Evolutionary conservation across 306 rosid species (phyloP).

Genomic region (Delonix regia): DNA sequence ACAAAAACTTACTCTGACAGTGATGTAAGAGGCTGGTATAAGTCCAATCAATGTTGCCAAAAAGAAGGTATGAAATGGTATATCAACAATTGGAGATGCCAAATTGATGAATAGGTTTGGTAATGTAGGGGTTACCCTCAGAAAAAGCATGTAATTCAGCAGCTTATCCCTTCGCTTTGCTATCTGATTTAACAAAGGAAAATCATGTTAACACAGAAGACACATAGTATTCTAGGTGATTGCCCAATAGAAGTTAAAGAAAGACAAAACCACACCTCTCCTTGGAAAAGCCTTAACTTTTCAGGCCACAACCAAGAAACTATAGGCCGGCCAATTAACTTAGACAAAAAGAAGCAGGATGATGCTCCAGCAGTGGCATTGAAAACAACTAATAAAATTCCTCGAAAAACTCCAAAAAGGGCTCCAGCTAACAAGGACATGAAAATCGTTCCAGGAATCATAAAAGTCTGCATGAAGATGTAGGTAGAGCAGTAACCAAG

Average conservation of each 20-base stretch:
- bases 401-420: constrained; percentile 80
- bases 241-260: not conserved
- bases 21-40: constrained; percentile 84
- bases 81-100: constrained; percentile 97
- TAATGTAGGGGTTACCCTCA: constrained; percentile 92
- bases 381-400: constrained; percentile 79
- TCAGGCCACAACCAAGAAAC: constrained; percentile 97
- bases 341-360: constrained; percentile 84
- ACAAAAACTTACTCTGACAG: constrained; percentile 79
- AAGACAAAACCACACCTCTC: constrained; percentile 61
- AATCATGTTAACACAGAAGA: constrained; percentile 18
- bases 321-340: constrained; percentile 88
- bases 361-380: constrained; percentile 97
- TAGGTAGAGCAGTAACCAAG: constrained; percentile 92
- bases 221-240: constrained; percentile 1
- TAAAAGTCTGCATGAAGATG: constrained; percentile 98
- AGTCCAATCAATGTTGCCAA: constrained; percentile 87
- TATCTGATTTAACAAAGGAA: constrained; percentile 52
- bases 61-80: constrained; percentile 93
- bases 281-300: constrained; percentile 82
- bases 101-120: constrained; percentile 96
- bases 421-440: constrained; percentile 99
- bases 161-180: constrained; percentile 90
- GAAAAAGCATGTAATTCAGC: constrained; percentile 95
- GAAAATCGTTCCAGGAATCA: constrained; percentile 98